Percentiles rank a stretch among this genome's conserved stretches.
Evolutionary conservation across 1,284 basidiomycete species (phyloP).

Genomic region (Trichosporon ovoides): DNA sequence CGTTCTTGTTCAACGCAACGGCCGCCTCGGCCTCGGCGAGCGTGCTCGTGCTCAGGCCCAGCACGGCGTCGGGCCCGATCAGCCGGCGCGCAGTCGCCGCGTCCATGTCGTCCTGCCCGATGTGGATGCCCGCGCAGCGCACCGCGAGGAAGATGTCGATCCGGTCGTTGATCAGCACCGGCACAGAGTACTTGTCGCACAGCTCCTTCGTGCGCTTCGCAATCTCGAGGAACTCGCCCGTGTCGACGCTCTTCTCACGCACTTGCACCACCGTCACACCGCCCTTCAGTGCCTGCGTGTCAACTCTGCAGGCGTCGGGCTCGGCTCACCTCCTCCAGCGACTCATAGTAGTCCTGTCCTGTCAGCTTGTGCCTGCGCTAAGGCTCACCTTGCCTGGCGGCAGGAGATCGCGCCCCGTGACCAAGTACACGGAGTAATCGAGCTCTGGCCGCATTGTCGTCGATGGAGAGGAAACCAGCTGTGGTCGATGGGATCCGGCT

Average conservation of each 20-base stretch:
- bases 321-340: conserved; percentile 64
- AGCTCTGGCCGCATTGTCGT: conserved; percentile 43
- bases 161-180: conserved; percentile 86
- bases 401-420: conserved; percentile 74
- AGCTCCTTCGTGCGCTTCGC: conserved; percentile 66
- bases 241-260: conserved; percentile 75
- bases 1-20: conserved; percentile 49
- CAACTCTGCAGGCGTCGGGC: background rate
- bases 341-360: conserved; percentile 64
- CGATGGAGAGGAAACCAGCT: no score
- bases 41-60: conserved; percentile 77
- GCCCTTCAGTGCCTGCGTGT: conserved; percentile 63
- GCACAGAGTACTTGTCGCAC: conserved; percentile 74
- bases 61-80: conserved; percentile 64
- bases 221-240: conserved; percentile 76
- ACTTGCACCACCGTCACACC: conserved; percentile 87
- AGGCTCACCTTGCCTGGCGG: conserved; percentile 65
- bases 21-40: conserved; percentile 57
- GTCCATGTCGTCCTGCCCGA: conserved; percentile 88
- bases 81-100: conserved; percentile 63
- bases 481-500: no score
- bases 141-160: conserved; percentile 79
- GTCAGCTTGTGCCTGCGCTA: conserved; percentile 7
- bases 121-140: conserved; percentile 72
- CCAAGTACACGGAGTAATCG: conserved; percentile 78